Base-by-base conservation (phyloP, 2,329 filamentous ascomycete species). In the Ilyonectria destructans region DNA sequence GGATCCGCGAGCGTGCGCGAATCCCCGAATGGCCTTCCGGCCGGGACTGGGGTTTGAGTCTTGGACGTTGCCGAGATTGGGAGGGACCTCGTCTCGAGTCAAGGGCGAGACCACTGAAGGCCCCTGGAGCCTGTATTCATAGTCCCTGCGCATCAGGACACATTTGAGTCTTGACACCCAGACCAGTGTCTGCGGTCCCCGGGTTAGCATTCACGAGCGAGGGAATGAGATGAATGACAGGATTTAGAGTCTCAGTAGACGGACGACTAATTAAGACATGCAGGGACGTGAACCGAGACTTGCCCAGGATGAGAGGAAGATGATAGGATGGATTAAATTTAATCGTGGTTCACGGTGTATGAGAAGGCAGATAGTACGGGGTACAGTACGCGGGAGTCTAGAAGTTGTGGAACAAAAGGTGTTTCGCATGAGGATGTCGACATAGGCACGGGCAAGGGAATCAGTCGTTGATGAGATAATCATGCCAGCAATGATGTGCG, bases 51-150 rank as follows among this genome's bases (percentile, higher is more conserved):
- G 61, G 49, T 52, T 64, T 60, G 48, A 59, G 59, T 48, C 56
- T 49, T 31, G 19, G 29, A 15, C n/a, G n/a, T 40, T 65, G 58
- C 65, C 61, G 56, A 68, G 58, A 68, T 65, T 68, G 45, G 52
- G 37, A 61, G 40, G 62, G 17, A 45, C 12, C 13, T 17, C 2
- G 51, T 46, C 37, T 35, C 21, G 35, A 26, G 7, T 45, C 43
- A 59, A 51, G 45, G 57, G 51, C 31, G 33, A 19, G 51, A 3
- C 13, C 29, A 15, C 49, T 54, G n/a, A 31, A 31, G 31, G 29
- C 17, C 23, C 46, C 46, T 49, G 49, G 17, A 21, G 29, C 29
- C 49, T 54, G 49, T n/a, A 54, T 29, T 54, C n/a, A 35, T 26
- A 19, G 26, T 31, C n/a, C 49, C 31, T 31, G 31, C 29, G 29